A percentile compares a stretch with the other conserved stretches of the same genome.
phyloP scores from a whole-genome alignment of 2,329 filamentous ascomycete species.

The Colletotrichum horii region DNA sequence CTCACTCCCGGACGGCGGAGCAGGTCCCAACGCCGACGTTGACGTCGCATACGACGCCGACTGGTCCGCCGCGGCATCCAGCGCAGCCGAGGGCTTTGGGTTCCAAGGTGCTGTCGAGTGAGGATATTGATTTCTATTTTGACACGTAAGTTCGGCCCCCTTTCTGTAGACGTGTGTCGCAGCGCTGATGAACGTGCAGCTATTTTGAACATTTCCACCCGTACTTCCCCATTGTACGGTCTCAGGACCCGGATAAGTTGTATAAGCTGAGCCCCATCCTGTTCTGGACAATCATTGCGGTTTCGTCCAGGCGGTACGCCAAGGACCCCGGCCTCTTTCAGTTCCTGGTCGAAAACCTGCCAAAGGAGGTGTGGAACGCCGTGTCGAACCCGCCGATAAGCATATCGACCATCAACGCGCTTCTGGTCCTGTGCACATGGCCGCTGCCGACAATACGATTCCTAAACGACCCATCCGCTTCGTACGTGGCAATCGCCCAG shows the following conservation, averaged over 20 bases:
- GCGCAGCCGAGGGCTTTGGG: slow-evolving; percentile 49
- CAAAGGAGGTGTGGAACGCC: slow-evolving; percentile 49
- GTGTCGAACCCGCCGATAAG: slow-evolving; percentile 47
- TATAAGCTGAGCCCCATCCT: slow-evolving; percentile 53
- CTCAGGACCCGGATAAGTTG: slow-evolving; percentile 54
- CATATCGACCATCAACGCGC: slow-evolving; percentile 54
- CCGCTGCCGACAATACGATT: slow-evolving; percentile 56
- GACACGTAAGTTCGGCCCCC: slow-evolving; percentile 43
- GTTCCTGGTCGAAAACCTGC: slow-evolving; percentile 52
- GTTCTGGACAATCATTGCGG: slow-evolving; percentile 61
- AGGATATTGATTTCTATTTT: slow-evolving; percentile 62
- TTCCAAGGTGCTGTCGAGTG: slow-evolving; percentile 52
- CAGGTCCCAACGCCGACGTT: slow-evolving; percentile 30
- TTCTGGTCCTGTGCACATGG: slow-evolving; percentile 58
- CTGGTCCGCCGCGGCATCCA: slow-evolving; percentile 28
- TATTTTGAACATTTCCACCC: slow-evolving; percentile 59
- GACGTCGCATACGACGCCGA: slow-evolving; percentile 32
- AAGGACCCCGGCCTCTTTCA: slow-evolving; percentile 45
- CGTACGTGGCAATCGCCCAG: slow-evolving; percentile 51
- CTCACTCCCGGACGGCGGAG: background rate
- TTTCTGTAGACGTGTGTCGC: background rate
- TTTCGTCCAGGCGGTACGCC: slow-evolving; percentile 54
- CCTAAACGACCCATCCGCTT: slow-evolving; percentile 53
- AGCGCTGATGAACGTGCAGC: slow-evolving; percentile 28
- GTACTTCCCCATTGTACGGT: slow-evolving; percentile 56